These are phyloP conservation scores for Termitomyces sp. DNA, from an alignment of 768 basidiomycete genomes.

Conservation along the genomic window DNA sequence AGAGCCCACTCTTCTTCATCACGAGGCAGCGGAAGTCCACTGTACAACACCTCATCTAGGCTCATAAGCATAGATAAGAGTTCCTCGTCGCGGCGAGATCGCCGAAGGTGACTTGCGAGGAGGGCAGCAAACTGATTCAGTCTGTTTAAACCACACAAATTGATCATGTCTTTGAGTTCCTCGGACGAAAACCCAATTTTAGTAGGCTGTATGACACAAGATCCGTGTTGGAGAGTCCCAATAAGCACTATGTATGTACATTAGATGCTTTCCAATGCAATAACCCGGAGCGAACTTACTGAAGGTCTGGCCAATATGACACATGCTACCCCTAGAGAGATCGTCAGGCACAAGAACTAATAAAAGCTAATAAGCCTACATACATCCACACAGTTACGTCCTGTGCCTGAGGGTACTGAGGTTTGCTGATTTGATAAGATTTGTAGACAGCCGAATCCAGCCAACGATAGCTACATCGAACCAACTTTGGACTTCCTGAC, in stretches of 20 bases:
- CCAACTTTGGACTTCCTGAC: slow-evolving; percentile 79
- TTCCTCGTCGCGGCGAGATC: slow-evolving; percentile 58
- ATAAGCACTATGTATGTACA: slow-evolving; percentile 55
- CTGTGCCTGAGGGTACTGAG: slow-evolving; percentile 48
- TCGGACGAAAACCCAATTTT: slow-evolving; percentile 59
- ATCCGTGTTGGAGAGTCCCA: slow-evolving; percentile 65
- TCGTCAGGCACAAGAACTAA: not conserved
- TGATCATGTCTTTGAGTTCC: slow-evolving; percentile 70
- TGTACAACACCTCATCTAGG: slow-evolving; percentile 64
- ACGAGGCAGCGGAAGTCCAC: slow-evolving; percentile 56
- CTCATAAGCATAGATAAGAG: slow-evolving; percentile 50
- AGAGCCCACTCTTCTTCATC: slow-evolving; percentile 77
- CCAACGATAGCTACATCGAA: slow-evolving; percentile 70
- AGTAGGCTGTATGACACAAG: slow-evolving; percentile 69
- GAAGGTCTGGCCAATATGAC: slow-evolving; percentile 75
- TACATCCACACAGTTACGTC: slow-evolving; percentile 76
- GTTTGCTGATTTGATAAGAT: slow-evolving; percentile 41
- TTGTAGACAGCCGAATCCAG: slow-evolving; percentile 59
- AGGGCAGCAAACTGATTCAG: slow-evolving; percentile 72
- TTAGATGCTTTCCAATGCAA: slow-evolving; percentile 26
- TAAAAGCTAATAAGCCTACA: slow-evolving; percentile 36
- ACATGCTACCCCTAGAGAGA: slow-evolving; percentile 69
- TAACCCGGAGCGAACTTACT: slow-evolving; percentile 41
- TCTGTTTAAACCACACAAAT: slow-evolving; percentile 62
- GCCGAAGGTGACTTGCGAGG: slow-evolving; percentile 55